Conservation (phyloP, 2,329 filamentous ascomycete species). For the Microdochium bolleyi region DNA sequence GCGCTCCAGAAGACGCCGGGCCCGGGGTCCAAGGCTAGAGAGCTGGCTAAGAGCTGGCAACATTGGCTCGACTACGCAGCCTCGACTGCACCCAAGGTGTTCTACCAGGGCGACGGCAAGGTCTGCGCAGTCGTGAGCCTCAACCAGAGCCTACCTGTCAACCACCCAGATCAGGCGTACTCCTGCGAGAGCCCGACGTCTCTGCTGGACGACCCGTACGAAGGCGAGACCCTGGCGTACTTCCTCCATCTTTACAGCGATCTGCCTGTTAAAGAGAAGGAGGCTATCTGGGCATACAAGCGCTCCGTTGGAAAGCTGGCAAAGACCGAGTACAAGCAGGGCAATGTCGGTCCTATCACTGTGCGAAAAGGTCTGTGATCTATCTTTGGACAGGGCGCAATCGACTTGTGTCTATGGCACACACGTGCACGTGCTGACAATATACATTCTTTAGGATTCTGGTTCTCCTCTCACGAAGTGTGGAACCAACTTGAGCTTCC, state of each 20-base stretch:
- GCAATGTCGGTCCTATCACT: constrained; percentile 28
- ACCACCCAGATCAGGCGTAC: constrained; percentile 11
- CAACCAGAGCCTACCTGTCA: constrained; percentile 22
- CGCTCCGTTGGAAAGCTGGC: constrained; percentile 20
- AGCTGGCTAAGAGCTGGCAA: constrained; percentile 26
- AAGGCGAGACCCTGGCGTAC: constrained; percentile 32
- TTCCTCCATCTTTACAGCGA: constrained; percentile 29
- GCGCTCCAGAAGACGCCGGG: constrained; percentile 19
- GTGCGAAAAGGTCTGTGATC: constrained; percentile 23
- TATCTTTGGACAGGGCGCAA: background rate
- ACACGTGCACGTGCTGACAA: too few relatives aligned
- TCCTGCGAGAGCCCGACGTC: constrained; percentile 21
- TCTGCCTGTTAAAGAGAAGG: constrained; percentile 21
- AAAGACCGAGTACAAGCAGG: constrained; percentile 25
- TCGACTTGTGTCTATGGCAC: too few relatives aligned
- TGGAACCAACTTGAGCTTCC: constrained; percentile 34
- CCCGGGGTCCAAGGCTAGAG: background rate
- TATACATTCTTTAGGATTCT: constrained; percentile 20
- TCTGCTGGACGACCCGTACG: constrained; percentile 31
- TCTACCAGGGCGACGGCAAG: constrained; percentile 26
- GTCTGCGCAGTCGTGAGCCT: constrained; percentile 30
- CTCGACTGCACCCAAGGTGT: constrained; percentile 25
- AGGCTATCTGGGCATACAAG: constrained; percentile 28
- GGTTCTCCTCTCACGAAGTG: constrained; percentile 31
- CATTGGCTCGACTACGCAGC: constrained; percentile 30